Evolutionary conservation across 495 filamentous ascomycete species (phyloP).

Genomic region (Lepidopterella palustris): DNA sequence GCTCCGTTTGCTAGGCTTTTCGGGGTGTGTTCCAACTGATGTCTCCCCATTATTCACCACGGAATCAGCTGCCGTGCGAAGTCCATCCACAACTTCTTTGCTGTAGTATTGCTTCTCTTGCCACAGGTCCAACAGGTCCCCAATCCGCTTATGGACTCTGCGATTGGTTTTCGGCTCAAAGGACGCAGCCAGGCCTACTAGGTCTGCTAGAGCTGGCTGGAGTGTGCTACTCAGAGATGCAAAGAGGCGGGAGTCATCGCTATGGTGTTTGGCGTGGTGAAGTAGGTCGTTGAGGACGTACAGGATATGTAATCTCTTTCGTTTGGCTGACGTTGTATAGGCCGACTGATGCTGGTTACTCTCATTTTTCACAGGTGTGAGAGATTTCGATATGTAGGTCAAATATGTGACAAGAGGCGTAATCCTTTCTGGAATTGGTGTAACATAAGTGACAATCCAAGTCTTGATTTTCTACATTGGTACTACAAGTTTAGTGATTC

Average conservation of each 20-base stretch:
- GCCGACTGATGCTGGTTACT: not conserved
- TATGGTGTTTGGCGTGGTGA: slow-evolving; percentile 66
- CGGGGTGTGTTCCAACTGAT: not conserved
- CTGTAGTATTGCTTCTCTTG: slow-evolving; percentile 60
- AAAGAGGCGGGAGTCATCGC: slow-evolving; percentile 39
- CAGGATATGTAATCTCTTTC: slow-evolving; percentile 68
- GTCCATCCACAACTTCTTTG: slow-evolving; percentile 50
- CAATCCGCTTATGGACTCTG: slow-evolving; percentile 60
- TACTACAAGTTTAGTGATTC: slow-evolving; percentile 49
- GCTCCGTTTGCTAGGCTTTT: not conserved
- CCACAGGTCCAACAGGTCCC: slow-evolving; percentile 68
- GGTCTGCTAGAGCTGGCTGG: slow-evolving; percentile 52
- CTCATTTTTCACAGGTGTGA: slow-evolving; percentile 30
- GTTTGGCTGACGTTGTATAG: slow-evolving; percentile 51
- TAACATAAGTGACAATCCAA: slow-evolving; percentile 67
- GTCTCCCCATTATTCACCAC: not conserved
- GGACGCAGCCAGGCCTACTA: slow-evolving; percentile 57
- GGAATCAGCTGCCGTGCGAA: slow-evolving; percentile 50
- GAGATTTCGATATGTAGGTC: slow-evolving; percentile 57
- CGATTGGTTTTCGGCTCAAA: slow-evolving; percentile 52
- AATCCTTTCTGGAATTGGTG: slow-evolving; percentile 60
- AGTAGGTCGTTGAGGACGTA: slow-evolving; percentile 80
- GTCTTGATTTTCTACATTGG: slow-evolving; percentile 70
- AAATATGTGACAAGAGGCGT: slow-evolving; percentile 70
- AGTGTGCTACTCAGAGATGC: slow-evolving; percentile 53